Percentiles rank a stretch among this genome's conserved stretches.
phyloP scores from a whole-genome alignment of 2,329 filamentous ascomycete genomes.

The Trichophyton rubrum region DNA sequence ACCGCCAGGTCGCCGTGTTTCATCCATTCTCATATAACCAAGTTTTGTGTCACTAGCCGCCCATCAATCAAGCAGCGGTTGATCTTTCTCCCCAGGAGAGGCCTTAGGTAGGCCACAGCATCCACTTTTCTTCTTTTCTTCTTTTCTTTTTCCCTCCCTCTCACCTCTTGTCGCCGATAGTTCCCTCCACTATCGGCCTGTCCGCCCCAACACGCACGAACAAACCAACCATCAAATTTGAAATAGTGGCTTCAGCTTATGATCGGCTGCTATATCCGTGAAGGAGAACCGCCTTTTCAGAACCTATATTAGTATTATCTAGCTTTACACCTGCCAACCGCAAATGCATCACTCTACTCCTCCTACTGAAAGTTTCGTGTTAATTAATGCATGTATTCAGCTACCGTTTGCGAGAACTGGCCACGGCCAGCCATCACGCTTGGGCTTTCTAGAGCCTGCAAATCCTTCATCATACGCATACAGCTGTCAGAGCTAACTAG shows the following conservation, averaged over 20 bases:
- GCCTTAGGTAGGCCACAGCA: neutral
- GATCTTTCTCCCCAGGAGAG: neutral
- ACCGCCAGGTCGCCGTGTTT: conserved; percentile 1
- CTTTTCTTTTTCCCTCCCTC: neutral
- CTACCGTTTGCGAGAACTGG: neutral
- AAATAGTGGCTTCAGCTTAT: too few species aligned
- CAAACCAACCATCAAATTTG: neutral
- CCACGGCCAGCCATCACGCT: neutral
- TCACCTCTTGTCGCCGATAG: neutral
- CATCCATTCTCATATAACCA: conserved; percentile 3
- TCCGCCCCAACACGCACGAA: neutral
- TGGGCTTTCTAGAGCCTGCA: neutral
- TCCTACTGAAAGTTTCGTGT: neutral
- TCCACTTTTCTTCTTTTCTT: neutral
- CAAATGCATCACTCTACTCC: neutral
- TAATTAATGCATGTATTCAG: neutral
- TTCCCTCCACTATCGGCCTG: neutral
- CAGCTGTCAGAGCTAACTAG: neutral
- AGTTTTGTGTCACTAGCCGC: neutral
- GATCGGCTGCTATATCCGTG: too few species aligned
- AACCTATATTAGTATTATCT: too few species aligned
- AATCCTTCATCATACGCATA: neutral
- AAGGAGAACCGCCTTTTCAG: too few species aligned
- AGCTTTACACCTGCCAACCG: neutral
- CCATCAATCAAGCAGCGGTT: neutral